phyloP scores from a whole-genome alignment of 2,329 filamentous ascomycete species.

The Ceratocystis eucalypticola region DNA sequence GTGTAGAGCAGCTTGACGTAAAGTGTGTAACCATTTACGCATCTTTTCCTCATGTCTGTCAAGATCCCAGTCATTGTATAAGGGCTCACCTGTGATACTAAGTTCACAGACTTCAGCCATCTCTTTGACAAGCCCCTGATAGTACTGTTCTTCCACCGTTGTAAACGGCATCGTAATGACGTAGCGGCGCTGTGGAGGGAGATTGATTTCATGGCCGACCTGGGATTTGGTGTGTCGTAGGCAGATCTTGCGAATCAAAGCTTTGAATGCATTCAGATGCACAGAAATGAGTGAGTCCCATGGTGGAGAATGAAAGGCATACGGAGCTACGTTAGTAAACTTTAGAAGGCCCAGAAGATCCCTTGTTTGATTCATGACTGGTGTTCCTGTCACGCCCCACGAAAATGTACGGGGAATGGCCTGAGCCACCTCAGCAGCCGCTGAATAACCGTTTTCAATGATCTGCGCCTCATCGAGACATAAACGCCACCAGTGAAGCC shows the following conservation, averaged over 20 bases:
- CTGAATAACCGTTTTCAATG: constrained; percentile 77
- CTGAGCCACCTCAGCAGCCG: constrained; percentile 67
- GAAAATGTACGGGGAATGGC: constrained; percentile 72
- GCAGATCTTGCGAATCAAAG: constrained; percentile 57
- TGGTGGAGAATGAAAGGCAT: neutral
- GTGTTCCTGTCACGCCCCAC: constrained; percentile 88
- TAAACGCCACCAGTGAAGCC: constrained; percentile 79
- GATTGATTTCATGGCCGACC: constrained; percentile 60
- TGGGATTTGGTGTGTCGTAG: constrained; percentile 76
- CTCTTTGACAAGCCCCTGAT: constrained; percentile 58
- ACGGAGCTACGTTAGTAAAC: constrained; percentile 38
- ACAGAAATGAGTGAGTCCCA: constrained; percentile 54
- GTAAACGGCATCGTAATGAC: constrained; percentile 86
- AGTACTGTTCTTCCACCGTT: constrained; percentile 81
- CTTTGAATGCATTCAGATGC: constrained; percentile 50
- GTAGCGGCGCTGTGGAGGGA: constrained; percentile 74
- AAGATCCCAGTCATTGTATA: constrained; percentile 49
- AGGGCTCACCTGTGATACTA: constrained; percentile 48
- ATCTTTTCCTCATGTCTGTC: constrained; percentile 55
- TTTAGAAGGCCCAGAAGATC: constrained; percentile 70
- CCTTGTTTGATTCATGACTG: constrained; percentile 61
- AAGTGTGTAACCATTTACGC: constrained; percentile 61
- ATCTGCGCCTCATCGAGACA: constrained; percentile 74
- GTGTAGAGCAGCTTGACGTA: constrained; percentile 69
- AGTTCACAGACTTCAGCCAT: constrained; percentile 61